These are phyloP conservation scores for Colletotrichum paranaense DNA, from an alignment of 2,329 filamentous ascomycete species.

Conservation along the genomic window DNA sequence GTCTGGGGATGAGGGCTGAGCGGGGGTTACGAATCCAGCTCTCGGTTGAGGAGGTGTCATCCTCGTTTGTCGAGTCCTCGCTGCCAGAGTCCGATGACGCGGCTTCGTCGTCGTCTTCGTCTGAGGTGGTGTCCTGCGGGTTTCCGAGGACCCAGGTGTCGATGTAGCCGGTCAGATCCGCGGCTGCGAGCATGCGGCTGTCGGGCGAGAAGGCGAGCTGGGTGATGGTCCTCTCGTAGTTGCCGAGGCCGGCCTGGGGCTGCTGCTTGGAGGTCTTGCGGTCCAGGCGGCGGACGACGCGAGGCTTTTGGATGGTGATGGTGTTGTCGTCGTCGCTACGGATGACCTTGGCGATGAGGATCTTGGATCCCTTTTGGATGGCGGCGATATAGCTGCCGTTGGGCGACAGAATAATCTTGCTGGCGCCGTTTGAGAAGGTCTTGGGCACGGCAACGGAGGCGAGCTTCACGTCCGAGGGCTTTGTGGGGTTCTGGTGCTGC, in stretches of 20 bases:
- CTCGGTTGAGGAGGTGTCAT: constrained; percentile 56
- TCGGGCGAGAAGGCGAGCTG: constrained; percentile 84
- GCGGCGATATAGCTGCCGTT: constrained; percentile 77
- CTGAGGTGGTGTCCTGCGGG: constrained; percentile 45
- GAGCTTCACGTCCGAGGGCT: constrained; percentile 72
- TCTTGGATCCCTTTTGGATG: constrained; percentile 69
- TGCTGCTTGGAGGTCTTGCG: constrained; percentile 65
- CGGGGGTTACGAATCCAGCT: constrained; percentile 82
- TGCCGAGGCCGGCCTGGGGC: constrained; percentile 74
- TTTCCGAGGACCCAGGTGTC: constrained; percentile 84
- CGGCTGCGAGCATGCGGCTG: constrained; percentile 80
- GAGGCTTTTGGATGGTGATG: constrained; percentile 42
- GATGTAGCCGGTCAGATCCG: constrained; percentile 85
- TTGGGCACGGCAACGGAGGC: constrained; percentile 75
- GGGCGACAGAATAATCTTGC: constrained; percentile 75
- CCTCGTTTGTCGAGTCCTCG: constrained; percentile 47
- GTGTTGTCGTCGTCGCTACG: constrained; percentile 32
- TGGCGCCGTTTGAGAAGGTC: constrained; percentile 72
- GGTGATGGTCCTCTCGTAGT: constrained; percentile 81
- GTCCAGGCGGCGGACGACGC: constrained; percentile 63
- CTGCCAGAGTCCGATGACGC: constrained; percentile 38
- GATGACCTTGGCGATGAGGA: constrained; percentile 63
- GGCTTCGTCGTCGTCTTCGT: constrained; percentile 45
- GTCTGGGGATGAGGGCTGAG: constrained; percentile 75
- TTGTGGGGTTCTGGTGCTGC: constrained; percentile 59